phyloP scores from a whole-genome alignment of 306 rosid genomes.

The Fragaria vesca region DNA sequence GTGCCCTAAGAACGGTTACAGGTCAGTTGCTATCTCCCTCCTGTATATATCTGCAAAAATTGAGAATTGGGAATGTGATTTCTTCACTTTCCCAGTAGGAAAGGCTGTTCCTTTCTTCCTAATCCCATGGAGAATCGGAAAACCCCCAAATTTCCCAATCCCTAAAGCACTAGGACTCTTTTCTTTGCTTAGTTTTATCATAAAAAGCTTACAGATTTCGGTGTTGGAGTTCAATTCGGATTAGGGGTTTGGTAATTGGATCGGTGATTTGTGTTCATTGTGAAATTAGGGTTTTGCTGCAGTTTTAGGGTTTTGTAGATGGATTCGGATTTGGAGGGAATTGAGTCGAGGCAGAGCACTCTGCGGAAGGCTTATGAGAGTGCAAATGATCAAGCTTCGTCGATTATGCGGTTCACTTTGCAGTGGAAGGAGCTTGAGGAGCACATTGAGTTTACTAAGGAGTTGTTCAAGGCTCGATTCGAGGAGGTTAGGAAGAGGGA shows the following conservation, averaged over 20 bases:
- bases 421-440: constrained; percentile 4
- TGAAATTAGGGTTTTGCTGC: neutral
- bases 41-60: neutral
- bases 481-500: neutral
- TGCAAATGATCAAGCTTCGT: constrained; percentile 31
- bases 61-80: neutral
- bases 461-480: neutral
- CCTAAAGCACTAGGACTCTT: neutral
- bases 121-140: neutral
- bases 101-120: neutral
- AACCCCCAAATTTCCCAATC: neutral
- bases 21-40: neutral
- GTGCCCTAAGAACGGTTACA: neutral
- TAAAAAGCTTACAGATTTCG: neutral
- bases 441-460: neutral
- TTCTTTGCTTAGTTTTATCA: neutral
- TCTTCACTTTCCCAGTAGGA: neutral
- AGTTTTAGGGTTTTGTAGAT: neutral
- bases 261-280: neutral
- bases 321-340: neutral
- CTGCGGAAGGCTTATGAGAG: neutral
- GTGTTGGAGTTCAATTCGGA: neutral
- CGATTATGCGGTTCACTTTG: constrained; percentile 1
- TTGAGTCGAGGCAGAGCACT: neutral
- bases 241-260: neutral